These are phyloP conservation scores for Lasiodiplodia citricola DNA, from an alignment of 2,329 filamentous ascomycete species.

Conservation along the genomic window DNA sequence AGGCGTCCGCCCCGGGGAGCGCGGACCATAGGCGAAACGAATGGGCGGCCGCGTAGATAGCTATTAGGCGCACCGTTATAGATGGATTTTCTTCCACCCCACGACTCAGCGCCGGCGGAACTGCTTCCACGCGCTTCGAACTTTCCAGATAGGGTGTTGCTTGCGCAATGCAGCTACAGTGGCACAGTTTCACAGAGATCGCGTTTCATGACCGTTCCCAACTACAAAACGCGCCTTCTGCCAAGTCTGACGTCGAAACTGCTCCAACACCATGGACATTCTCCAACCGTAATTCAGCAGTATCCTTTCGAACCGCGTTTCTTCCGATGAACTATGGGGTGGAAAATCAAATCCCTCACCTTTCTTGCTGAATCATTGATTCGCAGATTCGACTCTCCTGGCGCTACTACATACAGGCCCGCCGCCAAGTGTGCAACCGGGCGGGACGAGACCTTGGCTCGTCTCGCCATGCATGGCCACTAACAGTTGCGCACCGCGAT, in stretches of 20 bases:
- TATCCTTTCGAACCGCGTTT: not conserved
- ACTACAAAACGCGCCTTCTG: conserved; percentile 4
- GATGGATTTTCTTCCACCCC: not conserved
- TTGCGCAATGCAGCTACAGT: not conserved
- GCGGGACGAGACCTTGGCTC: conserved; percentile 21
- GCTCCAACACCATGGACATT: not conserved
- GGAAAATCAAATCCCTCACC: not conserved
- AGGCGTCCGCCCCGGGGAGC: not conserved
- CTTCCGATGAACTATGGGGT: too few relatives aligned
- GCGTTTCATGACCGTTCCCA: not conserved
- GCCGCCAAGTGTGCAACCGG: conserved; percentile 12
- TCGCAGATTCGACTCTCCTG: not conserved
- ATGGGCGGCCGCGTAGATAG: not conserved
- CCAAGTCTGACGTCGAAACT: not conserved
- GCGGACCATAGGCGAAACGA: not conserved
- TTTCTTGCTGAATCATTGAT: not conserved
- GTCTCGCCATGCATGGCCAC: conserved; percentile 9
- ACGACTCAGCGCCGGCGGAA: not conserved
- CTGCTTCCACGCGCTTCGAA: not conserved
- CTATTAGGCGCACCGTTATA: conserved; percentile 1
- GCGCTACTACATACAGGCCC: not conserved
- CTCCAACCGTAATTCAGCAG: not conserved
- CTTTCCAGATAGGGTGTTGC: not conserved
- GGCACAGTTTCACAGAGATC: not conserved
- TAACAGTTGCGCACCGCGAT: not conserved